Percentiles rank a stretch among this genome's conserved stretches.
Evolutionary conservation across 1,139 yeast species (phyloP).

Genomic region (Pichia sp.): DNA sequence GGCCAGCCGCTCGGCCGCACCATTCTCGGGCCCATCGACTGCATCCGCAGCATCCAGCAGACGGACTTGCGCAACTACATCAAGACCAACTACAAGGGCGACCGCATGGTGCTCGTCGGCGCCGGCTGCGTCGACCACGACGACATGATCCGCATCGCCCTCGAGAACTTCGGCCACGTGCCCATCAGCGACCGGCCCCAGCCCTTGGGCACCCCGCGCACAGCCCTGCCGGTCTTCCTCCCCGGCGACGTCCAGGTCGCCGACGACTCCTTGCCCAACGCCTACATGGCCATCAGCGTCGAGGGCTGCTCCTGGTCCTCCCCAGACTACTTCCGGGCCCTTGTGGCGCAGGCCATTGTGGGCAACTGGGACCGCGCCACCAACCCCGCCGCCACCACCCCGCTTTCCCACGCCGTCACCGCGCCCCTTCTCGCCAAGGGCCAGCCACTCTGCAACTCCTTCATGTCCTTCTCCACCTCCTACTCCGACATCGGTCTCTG

Average conservation of each 20-base stretch:
- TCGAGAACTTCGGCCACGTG: slow-evolving; percentile 71
- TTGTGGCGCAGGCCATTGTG: slow-evolving; percentile 92
- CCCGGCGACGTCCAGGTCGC: slow-evolving; percentile 85
- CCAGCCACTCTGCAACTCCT: slow-evolving; percentile 81
- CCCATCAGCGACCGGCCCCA: slow-evolving; percentile 60
- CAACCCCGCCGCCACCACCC: slow-evolving; percentile 67
- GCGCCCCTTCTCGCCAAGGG: too few species aligned
- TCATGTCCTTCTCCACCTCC: slow-evolving; percentile 94
- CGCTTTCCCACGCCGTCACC: slow-evolving; percentile 67
- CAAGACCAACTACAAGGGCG: slow-evolving; percentile 84
- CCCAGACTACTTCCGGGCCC: slow-evolving; percentile 90
- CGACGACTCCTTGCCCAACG: slow-evolving; percentile 79
- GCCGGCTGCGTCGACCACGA: slow-evolving; percentile 93
- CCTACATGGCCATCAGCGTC: slow-evolving; percentile 91
- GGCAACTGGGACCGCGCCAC: slow-evolving; percentile 97
- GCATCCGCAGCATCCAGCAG: slow-evolving; percentile 75
- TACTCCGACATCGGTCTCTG: slow-evolving; percentile 96
- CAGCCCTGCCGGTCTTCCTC: slow-evolving; percentile 72
- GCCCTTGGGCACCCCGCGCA: slow-evolving; percentile 71
- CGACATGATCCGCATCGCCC: slow-evolving; percentile 70
- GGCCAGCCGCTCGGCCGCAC: slow-evolving; percentile 95
- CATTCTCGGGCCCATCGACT: slow-evolving; percentile 90
- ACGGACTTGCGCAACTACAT: slow-evolving; percentile 77
- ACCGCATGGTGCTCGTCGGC: slow-evolving; percentile 95
- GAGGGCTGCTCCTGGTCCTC: slow-evolving; percentile 98